These are phyloP conservation scores for Helicostylum pulchrum DNA, from an alignment of 192 early-diverging fungal species.

Conservation along the genomic window DNA sequence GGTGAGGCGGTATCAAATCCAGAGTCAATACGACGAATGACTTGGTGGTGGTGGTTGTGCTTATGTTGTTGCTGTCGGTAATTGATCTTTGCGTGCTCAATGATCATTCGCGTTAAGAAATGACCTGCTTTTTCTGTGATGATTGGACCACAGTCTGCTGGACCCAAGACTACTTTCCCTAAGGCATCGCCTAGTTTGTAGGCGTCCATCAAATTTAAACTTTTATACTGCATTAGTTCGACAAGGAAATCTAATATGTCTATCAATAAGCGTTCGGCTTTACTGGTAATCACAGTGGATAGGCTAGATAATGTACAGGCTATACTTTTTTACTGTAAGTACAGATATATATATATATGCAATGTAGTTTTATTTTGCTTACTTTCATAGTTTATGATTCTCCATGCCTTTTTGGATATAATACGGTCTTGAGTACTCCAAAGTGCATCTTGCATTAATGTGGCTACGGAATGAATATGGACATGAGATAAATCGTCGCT, in stretches of 20 bases:
- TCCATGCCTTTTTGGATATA: slow-evolving; percentile 31
- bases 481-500: slow-evolving; percentile 16
- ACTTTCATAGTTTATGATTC: slow-evolving; percentile 35
- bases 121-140: slow-evolving; percentile 30
- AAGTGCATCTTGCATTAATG: slow-evolving; percentile 32
- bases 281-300: slow-evolving; percentile 7
- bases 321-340: background rate
- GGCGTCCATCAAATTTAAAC: slow-evolving; percentile 26
- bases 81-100: slow-evolving; percentile 27
- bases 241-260: slow-evolving; percentile 35
- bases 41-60: too few species aligned
- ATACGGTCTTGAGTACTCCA: slow-evolving; percentile 30
- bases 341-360: background rate
- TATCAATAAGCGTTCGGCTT: slow-evolving; percentile 20
- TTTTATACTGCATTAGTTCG: slow-evolving; percentile 30
- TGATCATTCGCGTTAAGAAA: slow-evolving; percentile 29
- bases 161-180: slow-evolving; percentile 31
- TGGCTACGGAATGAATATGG: slow-evolving; percentile 30
- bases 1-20: slow-evolving; percentile 9
- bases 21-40: slow-evolving; percentile 6
- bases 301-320: slow-evolving; percentile 31
- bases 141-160: slow-evolving; percentile 24
- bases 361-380: slow-evolving; percentile 1
- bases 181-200: slow-evolving; percentile 28
- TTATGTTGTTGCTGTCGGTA: background rate